These are phyloP conservation scores for Irpex sp. DNA, from an alignment of 1,284 basidiomycete species.

Conservation along the genomic window DNA sequence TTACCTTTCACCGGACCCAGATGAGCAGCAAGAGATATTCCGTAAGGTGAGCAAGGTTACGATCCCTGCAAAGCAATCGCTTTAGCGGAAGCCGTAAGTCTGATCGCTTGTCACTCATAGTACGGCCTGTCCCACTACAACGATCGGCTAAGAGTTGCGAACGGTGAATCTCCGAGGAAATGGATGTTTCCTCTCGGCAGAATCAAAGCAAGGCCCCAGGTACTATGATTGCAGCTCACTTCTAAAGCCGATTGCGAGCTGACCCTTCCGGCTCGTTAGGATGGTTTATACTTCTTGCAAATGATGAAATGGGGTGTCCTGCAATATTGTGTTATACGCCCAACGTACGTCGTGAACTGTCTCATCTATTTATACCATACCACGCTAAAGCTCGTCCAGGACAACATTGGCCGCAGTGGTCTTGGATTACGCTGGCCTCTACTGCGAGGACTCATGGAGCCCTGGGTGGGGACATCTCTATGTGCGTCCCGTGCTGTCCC, in stretches of 20 bases:
- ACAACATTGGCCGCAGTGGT: conserved; percentile 66
- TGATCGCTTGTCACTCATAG: conserved; percentile 10
- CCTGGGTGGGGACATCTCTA: conserved; percentile 70
- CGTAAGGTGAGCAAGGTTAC: conserved; percentile 31
- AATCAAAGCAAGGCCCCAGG: conserved; percentile 59
- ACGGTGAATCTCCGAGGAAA: conserved; percentile 44
- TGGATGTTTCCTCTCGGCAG: conserved; percentile 74
- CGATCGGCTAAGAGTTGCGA: conserved; percentile 40
- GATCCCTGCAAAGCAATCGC: no score
- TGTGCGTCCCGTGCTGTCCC: conserved; percentile 33
- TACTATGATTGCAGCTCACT: conserved; percentile 19
- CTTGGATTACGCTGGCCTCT: conserved; percentile 61
- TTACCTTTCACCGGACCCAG: conserved; percentile 63
- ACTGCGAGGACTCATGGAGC: conserved; percentile 72
- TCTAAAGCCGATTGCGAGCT: neutral
- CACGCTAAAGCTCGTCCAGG: conserved; percentile 26
- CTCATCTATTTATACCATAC: neutral
- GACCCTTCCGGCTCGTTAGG: conserved; percentile 30
- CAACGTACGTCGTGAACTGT: conserved; percentile 38
- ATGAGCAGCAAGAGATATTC: conserved; percentile 64
- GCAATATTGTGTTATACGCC: conserved; percentile 76
- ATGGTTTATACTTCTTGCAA: conserved; percentile 71
- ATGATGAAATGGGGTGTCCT: conserved; percentile 79
- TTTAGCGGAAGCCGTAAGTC: no score
- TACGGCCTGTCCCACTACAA: conserved; percentile 51